Conservation (phyloP, 2,329 filamentous ascomycete species). For the Phaeosphaeria sp. region DNA sequence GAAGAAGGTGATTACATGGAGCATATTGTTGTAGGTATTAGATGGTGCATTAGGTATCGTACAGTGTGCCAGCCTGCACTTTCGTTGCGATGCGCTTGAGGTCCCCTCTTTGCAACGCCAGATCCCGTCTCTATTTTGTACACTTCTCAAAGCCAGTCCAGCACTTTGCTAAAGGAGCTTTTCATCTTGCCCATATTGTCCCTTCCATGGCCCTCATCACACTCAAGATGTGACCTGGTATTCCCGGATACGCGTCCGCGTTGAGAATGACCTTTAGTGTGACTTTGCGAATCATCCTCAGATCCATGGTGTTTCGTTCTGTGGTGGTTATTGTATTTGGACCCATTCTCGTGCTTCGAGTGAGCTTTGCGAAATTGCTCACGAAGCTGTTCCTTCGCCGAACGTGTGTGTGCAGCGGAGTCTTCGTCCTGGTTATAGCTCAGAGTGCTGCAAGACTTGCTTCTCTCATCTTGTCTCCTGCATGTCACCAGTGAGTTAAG, state of each 20-base stretch:
- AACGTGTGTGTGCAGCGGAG: neutral
- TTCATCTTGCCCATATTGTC: conserved; percentile 7
- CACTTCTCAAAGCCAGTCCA: conserved; percentile 16
- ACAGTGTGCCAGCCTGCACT: neutral
- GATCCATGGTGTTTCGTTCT: neutral
- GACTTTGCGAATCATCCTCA: neutral
- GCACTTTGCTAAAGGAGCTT: conserved; percentile 10
- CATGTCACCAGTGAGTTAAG: neutral
- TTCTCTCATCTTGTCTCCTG: neutral
- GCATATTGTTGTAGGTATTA: neutral
- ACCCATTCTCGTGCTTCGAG: neutral
- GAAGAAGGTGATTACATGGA: too few species aligned
- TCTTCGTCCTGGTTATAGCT: neutral
- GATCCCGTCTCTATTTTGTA: neutral
- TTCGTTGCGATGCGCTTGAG: neutral
- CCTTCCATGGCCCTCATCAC: neutral
- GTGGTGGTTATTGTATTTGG: neutral
- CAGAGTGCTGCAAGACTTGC: neutral
- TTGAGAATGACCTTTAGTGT: neutral
- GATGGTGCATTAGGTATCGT: neutral
- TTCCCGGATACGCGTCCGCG: neutral
- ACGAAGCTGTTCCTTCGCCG: neutral
- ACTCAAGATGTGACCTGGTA: neutral
- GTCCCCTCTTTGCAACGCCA: neutral
- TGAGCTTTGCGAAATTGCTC: neutral